phyloP scores from a whole-genome alignment of 177 flowering plant species.

The Vitis hybrid region DNA sequence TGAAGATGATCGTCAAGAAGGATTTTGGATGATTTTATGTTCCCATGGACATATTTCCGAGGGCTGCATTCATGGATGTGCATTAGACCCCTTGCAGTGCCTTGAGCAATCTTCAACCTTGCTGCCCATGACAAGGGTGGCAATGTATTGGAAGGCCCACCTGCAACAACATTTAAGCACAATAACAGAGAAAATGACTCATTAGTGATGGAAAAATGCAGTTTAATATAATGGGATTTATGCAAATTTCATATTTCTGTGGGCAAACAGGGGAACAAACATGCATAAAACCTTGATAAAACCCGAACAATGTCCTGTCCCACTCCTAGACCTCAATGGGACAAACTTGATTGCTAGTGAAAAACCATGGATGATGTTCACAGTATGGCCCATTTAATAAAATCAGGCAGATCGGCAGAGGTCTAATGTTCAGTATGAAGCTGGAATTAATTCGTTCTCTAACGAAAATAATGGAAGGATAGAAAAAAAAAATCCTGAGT shows the following conservation, averaged over 20 bases:
- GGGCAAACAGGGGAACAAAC: too few relatives aligned
- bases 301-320: too few relatives aligned
- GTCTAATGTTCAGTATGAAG: background rate
- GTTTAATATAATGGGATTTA: too few relatives aligned
- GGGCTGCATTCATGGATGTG: slow-evolving; percentile 86
- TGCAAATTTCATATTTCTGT: too few relatives aligned
- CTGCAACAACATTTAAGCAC: slow-evolving; percentile 31
- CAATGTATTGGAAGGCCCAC: slow-evolving; percentile 44
- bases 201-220: background rate
- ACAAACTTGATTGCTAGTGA: too few relatives aligned
- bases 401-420: too few relatives aligned
- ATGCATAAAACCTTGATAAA: too few relatives aligned
- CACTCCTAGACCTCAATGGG: too few relatives aligned
- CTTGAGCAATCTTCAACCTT: slow-evolving; percentile 78
- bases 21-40: slow-evolving; percentile 83
- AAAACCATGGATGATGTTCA: too few relatives aligned
- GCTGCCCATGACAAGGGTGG: slow-evolving; percentile 77
- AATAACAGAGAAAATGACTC: background rate
- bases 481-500: slow-evolving; percentile 1
- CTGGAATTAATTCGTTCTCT: background rate
- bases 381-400: too few relatives aligned
- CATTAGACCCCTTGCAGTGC: slow-evolving; percentile 69
- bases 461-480: background rate
- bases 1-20: slow-evolving; percentile 80
- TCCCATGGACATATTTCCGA: slow-evolving; percentile 79